Evolutionary conservation across 768 basidiomycete genomes (phyloP).

Genomic region (Asterophora lycoperdoides): DNA sequence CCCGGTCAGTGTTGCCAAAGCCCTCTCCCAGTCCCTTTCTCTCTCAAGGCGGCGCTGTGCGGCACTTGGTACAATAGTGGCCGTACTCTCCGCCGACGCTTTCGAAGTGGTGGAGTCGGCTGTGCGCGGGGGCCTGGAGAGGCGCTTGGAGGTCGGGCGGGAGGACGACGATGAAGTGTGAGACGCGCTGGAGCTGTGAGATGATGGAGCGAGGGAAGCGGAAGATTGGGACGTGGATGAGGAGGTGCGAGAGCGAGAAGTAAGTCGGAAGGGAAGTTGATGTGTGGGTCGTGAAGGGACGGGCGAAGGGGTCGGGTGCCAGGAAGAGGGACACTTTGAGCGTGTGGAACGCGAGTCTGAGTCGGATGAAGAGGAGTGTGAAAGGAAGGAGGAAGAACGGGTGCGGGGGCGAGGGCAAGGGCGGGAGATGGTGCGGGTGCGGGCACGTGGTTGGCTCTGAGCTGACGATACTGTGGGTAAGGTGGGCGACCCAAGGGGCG

Average conservation of each 20-base stretch:
- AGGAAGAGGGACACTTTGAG: constrained; percentile 9
- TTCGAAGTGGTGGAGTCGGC: constrained; percentile 7
- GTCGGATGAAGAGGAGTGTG: background rate
- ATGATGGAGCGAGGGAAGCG: background rate
- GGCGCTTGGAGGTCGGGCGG: background rate
- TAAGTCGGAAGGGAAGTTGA: background rate
- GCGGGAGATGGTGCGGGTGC: too few relatives aligned
- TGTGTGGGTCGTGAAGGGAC: background rate
- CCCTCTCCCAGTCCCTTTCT: background rate
- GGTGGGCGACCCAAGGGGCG: too few relatives aligned
- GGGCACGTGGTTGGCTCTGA: too few relatives aligned
- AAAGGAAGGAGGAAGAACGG: background rate
- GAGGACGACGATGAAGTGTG: background rate
- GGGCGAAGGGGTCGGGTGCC: constrained; percentile 3
- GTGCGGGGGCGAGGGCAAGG: too few relatives aligned
- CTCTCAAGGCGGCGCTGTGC: background rate
- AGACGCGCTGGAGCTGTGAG: background rate
- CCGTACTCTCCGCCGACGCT: background rate
- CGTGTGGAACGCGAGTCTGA: background rate
- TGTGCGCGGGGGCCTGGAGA: constrained; percentile 6
- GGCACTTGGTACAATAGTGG: constrained; percentile 3
- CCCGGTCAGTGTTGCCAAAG: constrained; percentile 4
- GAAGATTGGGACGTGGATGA: background rate
- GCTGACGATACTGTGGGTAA: too few relatives aligned
- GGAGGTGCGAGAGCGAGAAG: background rate